Evolutionary conservation across 768 basidiomycete genomes (phyloP).

Genomic region (Lentinula guzmanii): DNA sequence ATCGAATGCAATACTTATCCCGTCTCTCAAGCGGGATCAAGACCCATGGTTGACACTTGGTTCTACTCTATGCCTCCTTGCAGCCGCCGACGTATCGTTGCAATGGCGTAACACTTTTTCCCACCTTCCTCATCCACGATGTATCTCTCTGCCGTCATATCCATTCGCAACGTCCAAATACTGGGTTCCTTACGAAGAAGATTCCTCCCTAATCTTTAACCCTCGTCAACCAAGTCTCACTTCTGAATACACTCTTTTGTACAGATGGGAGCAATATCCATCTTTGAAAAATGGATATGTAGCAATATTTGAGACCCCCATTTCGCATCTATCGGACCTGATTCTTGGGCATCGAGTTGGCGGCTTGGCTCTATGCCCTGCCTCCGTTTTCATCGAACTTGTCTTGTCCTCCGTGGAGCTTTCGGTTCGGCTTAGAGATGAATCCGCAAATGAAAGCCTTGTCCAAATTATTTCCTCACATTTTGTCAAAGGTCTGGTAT

Average conservation of each 20-base stretch:
- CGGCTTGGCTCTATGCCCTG: constrained; percentile 53
- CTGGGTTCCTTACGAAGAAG: constrained; percentile 47
- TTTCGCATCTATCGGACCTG: constrained; percentile 31
- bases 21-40: constrained; percentile 42
- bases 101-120: constrained; percentile 52
- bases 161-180: constrained; percentile 52
- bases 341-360: constrained; percentile 58
- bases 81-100: constrained; percentile 31
- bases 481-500: constrained; percentile 53
- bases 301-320: constrained; percentile 51
- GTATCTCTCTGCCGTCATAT: constrained; percentile 56
- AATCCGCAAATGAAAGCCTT: constrained; percentile 21
- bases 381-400: constrained; percentile 59
- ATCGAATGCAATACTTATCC: constrained; percentile 31
- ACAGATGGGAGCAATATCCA: constrained; percentile 37
- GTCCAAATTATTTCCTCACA: constrained; percentile 35
- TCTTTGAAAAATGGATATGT: constrained; percentile 24
- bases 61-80: constrained; percentile 42
- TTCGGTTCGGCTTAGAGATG: constrained; percentile 22
- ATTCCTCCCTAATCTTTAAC: not conserved
- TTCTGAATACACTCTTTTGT: constrained; percentile 23
- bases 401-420: constrained; percentile 40
- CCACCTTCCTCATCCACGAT: constrained; percentile 32
- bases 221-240: constrained; percentile 2
- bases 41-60: constrained; percentile 40